These are phyloP conservation scores for Macrotyloma uniflorum DNA, from an alignment of 306 rosid species.

Conservation along the genomic window DNA sequence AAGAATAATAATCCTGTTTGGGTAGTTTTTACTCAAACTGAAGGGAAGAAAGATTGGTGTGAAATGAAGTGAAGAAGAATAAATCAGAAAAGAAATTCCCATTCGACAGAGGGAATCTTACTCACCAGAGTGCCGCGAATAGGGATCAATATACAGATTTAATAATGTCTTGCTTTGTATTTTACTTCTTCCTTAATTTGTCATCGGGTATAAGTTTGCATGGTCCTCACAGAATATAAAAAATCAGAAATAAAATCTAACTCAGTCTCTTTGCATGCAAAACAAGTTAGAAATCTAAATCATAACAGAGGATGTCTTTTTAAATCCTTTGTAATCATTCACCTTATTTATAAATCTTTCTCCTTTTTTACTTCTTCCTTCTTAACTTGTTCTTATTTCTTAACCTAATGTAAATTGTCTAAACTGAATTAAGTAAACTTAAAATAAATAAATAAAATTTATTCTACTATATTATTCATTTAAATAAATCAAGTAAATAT, in stretches of 20 bases:
- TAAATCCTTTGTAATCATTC: conserved; percentile 24
- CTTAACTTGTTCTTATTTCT: too few species aligned
- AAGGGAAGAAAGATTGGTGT: neutral
- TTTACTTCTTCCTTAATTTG: neutral
- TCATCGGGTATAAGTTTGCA: neutral
- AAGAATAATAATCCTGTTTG: conserved; percentile 8
- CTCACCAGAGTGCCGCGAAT: neutral
- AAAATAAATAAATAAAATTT: too few species aligned
- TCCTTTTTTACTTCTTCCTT: too few species aligned
- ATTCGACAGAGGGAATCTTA: conserved; percentile 28
- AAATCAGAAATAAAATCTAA: conserved; percentile 1
- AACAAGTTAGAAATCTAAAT: neutral
- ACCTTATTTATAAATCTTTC: neutral
- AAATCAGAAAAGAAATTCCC: conserved; percentile 13
- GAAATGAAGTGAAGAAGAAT: conserved; percentile 6
- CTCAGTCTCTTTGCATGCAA: neutral
- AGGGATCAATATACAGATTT: neutral
- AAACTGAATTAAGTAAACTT: neutral
- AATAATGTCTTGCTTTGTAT: conserved; percentile 23
- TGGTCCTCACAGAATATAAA: neutral
- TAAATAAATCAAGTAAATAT: too few species aligned
- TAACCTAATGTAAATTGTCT: neutral
- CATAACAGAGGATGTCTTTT: conserved; percentile 34
- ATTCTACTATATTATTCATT: too few species aligned
- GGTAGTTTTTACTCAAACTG: conserved; percentile 14